phyloP scores from a whole-genome alignment of 169 alveolate species.

The Neospora caninum region DNA sequence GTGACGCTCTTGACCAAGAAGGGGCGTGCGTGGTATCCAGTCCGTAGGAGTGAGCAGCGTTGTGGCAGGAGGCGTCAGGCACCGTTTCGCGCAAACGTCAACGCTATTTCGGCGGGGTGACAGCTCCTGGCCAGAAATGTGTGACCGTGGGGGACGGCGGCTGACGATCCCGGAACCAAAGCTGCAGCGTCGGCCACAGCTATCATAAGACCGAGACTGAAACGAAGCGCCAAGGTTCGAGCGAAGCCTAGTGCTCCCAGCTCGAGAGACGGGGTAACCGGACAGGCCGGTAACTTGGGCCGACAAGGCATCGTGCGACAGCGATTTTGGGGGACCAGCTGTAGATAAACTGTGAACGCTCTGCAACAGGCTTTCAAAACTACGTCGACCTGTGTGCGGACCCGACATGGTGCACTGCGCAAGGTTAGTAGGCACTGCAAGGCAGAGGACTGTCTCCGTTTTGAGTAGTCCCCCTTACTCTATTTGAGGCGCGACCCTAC shows the following conservation, averaged over 20 bases:
- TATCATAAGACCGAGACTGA: not conserved
- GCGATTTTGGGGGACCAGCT: not conserved
- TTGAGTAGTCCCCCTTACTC: too few species aligned
- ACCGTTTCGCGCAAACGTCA: not conserved
- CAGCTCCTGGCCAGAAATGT: not conserved
- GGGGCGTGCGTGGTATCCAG: not conserved
- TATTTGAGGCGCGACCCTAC: too few species aligned
- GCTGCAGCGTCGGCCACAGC: not conserved
- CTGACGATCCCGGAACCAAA: too few species aligned
- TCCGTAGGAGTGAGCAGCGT: not conserved
- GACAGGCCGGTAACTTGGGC: not conserved
- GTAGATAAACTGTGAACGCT: conserved; percentile 17
- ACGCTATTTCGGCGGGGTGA: not conserved
- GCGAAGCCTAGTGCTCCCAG: not conserved
- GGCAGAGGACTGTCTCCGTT: too few species aligned
- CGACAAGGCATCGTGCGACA: not conserved
- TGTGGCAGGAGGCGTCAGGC: not conserved
- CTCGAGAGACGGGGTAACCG: not conserved
- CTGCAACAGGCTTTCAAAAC: conserved; percentile 26
- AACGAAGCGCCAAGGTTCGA: not conserved
- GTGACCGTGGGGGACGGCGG: too few species aligned
- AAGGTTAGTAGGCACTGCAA: not conserved
- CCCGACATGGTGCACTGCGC: not conserved
- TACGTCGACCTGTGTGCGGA: not conserved
- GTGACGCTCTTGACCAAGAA: not conserved